Percentiles rank a stretch among this genome's conserved stretches.
These are phyloP conservation scores for Pezicula carpinea DNA, from an alignment of 2,329 filamentous ascomycete species.

Conservation along the genomic window DNA sequence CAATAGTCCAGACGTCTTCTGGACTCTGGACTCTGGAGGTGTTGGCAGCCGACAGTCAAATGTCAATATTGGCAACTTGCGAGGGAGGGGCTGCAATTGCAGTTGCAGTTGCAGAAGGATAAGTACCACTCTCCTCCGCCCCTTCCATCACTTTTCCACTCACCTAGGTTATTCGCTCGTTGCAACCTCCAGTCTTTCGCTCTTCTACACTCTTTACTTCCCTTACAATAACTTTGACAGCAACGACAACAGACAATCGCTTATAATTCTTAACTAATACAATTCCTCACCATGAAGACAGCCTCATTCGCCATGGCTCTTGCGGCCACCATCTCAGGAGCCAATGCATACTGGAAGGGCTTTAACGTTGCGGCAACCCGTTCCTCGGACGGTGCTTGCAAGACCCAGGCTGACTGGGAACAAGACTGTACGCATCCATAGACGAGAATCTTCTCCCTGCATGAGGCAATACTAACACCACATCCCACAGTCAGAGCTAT, in stretches of 20 bases:
- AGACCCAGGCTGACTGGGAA: slow-evolving; percentile 56
- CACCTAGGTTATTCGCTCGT: background rate
- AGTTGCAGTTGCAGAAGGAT: too few species aligned
- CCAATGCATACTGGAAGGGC: slow-evolving; percentile 35
- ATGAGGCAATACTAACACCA: too few species aligned
- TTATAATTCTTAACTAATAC: background rate
- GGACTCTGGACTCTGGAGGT: background rate
- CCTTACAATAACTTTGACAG: too few species aligned
- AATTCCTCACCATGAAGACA: slow-evolving; percentile 16
- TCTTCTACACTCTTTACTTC: background rate
- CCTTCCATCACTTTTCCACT: background rate
- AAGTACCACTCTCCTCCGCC: background rate
- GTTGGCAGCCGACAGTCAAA: background rate
- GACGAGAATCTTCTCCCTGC: too few species aligned
- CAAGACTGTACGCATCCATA: slow-evolving; percentile 42
- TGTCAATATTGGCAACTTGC: too few species aligned
- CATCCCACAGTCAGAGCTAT: slow-evolving; percentile 39
- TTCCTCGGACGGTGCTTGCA: slow-evolving; percentile 54
- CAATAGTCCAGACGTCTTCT: too few species aligned
- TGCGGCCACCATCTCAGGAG: slow-evolving; percentile 26
- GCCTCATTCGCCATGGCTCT: slow-evolving; percentile 26
- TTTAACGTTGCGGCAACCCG: slow-evolving; percentile 38
- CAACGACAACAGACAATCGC: background rate
- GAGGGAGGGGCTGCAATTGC: background rate
- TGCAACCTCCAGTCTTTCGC: too few species aligned